These are phyloP conservation scores for Termitomyces sp. DNA, from an alignment of 768 basidiomycete genomes.

Conservation along the genomic window DNA sequence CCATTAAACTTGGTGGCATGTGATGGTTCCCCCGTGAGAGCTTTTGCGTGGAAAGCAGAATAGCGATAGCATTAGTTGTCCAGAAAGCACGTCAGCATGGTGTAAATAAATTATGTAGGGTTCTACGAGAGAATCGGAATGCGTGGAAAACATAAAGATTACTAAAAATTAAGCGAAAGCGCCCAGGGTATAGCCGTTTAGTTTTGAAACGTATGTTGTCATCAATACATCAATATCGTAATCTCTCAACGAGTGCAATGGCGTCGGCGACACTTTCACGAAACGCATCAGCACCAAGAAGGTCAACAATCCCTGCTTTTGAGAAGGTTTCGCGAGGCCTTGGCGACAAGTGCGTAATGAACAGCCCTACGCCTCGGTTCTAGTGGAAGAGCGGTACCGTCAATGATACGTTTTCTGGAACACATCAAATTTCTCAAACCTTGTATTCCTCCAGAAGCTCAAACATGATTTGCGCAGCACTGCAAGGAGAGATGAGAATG, in stretches of 20 bases:
- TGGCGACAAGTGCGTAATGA: constrained; percentile 43
- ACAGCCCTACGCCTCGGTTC: constrained; percentile 46
- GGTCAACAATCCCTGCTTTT: constrained; percentile 46
- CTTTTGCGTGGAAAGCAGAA: constrained; percentile 41
- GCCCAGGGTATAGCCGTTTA: background rate
- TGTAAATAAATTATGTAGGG: background rate
- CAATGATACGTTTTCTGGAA: background rate
- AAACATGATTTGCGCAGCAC: constrained; percentile 78
- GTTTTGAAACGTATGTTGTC: background rate
- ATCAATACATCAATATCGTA: constrained; percentile 8
- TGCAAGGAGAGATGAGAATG: constrained; percentile 20
- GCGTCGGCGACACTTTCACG: constrained; percentile 46
- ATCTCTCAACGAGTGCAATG: constrained; percentile 34
- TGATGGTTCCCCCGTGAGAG: constrained; percentile 71
- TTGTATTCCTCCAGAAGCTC: constrained; percentile 77
- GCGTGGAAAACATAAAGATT: background rate
- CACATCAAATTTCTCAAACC: constrained; percentile 29
- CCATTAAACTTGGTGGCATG: constrained; percentile 53
- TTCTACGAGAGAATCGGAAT: background rate
- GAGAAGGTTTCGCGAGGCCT: constrained; percentile 34
- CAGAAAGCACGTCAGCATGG: background rate
- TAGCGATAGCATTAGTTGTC: constrained; percentile 1
- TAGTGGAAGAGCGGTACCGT: constrained; percentile 12
- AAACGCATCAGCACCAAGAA: constrained; percentile 43
- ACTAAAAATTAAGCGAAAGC: background rate